phyloP scores from a whole-genome alignment of 805 yeast genomes.

The Nakazawaea wyomingensis region DNA sequence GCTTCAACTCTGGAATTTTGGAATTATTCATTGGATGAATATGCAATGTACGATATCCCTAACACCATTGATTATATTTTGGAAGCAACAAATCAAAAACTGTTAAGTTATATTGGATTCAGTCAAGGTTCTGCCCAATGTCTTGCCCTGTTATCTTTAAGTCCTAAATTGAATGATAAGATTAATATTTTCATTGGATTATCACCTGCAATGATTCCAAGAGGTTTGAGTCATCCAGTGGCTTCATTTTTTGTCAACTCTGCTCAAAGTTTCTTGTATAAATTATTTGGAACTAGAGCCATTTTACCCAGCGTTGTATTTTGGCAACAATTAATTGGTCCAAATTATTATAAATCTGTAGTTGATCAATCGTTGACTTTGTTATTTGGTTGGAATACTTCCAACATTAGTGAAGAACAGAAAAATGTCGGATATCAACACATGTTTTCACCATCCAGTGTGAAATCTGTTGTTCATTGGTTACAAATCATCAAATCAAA shows the following conservation, averaged over 20 bases:
- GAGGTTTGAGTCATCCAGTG: conserved; percentile 70
- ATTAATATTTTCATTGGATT: conserved; percentile 46
- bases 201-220: conserved; percentile 93
- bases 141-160: conserved; percentile 73
- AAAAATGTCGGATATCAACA: conserved; percentile 81
- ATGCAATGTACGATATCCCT: conserved; percentile 89
- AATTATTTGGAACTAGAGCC: conserved; percentile 70
- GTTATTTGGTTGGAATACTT: conserved; percentile 76
- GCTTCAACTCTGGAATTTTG: conserved; percentile 53
- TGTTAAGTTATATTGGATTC: conserved; percentile 77
- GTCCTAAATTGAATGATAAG: conserved; percentile 59
- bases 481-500: conserved; percentile 78
- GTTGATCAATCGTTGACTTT: conserved; percentile 67
- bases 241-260: conserved; percentile 74
- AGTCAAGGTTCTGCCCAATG: conserved; percentile 96
- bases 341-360: conserved; percentile 63
- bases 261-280: conserved; percentile 67
- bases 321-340: conserved; percentile 76
- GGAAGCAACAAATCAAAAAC: conserved; percentile 35
- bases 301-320: conserved; percentile 55
- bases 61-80: conserved; percentile 74
- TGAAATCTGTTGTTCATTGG: conserved; percentile 94
- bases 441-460: conserved; percentile 85
- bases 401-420: conserved; percentile 66
- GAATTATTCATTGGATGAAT: conserved; percentile 91